Evolutionary conservation across 2,329 filamentous ascomycete genomes (phyloP), one percentile per base, ranked within the genome.

Genomic region (Dactylellina leptospora): DNA sequence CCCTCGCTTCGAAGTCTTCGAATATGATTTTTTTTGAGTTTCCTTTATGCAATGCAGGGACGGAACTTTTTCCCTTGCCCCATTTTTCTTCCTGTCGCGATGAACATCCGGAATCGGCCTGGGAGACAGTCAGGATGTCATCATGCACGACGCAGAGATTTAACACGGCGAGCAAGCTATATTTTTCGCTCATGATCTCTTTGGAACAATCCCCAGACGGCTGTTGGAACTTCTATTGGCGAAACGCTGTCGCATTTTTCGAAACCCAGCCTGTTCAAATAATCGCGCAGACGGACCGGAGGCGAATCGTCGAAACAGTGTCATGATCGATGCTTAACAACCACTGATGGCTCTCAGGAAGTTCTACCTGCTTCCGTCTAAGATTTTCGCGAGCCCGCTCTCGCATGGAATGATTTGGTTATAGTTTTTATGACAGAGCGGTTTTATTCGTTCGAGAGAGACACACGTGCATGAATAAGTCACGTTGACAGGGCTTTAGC

Each of bases 31-130:
- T 28, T 64, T 48, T 23, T 55, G 48, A 36, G 51, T 50, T 70
- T 30, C 48, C 30, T 51, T 51, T 28, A 62, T 70, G 64, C 64
- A 70, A 70, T 70, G 64, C 64, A 70, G 36, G 50, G 56, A 70
- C 56, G 56, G 51, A 38, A 42, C 48, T 33, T 63, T 71, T 71
- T 66, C 36, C 18, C 18, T 5, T 18, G 40, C 13, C 18, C 20
- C 40, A 47, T 30, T 30, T 28, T 54, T 27, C 25, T 45, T 23
- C 23, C 47, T 38, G 50, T 30, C 66, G 66, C 66, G 50, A 71
- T 71, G 66, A 58, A 71, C 51, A 63, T 71, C 66, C 66, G 45
- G 42, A 71, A 71, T 54, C 58, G 66, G 66, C 62, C 44, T 56
- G 51, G 51, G 51, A 48, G 42, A 47, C 33, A 38, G 60, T 48